These are phyloP conservation scores for Mycena epipterygia DNA, from an alignment of 768 basidiomycete species.

Conservation along the genomic window DNA sequence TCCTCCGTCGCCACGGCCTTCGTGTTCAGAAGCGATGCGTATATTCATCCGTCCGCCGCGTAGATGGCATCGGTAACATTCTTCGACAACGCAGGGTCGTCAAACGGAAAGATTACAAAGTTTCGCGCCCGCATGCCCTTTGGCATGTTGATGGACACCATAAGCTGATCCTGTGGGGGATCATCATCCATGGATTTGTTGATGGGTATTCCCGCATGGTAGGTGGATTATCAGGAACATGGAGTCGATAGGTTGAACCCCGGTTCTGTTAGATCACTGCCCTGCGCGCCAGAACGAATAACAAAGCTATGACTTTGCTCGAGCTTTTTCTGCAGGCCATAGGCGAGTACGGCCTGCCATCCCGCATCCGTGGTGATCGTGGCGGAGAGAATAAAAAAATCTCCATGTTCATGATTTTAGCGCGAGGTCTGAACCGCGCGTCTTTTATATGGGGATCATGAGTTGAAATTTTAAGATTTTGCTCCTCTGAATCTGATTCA, in stretches of 20 bases:
- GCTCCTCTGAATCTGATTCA: conserved; percentile 35
- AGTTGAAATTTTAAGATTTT: conserved; percentile 43
- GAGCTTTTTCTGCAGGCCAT: conserved; percentile 13
- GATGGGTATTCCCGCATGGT: conserved; percentile 50
- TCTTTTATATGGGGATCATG: conserved; percentile 33
- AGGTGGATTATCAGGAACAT: background rate
- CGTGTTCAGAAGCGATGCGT: conserved; percentile 36
- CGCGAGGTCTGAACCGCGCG: conserved; percentile 35
- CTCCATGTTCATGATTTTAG: conserved; percentile 42
- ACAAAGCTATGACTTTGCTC: conserved; percentile 25
- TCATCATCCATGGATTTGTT: conserved; percentile 44
- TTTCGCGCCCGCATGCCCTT: conserved; percentile 35
- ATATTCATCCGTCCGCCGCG: conserved; percentile 27
- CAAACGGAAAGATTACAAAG: conserved; percentile 31
- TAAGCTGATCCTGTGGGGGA: conserved; percentile 42
- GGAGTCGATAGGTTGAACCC: background rate
- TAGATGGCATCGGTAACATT: conserved; percentile 37
- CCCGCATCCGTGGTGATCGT: conserved; percentile 39
- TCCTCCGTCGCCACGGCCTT: conserved; percentile 35
- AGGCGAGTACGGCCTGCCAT: conserved; percentile 31
- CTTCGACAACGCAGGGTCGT: conserved; percentile 32
- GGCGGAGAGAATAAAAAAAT: conserved; percentile 44
- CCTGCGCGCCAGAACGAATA: conserved; percentile 32
- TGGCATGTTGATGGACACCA: conserved; percentile 46
- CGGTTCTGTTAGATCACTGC: conserved; percentile 9